A percentile compares a stretch with the other conserved stretches of the same genome.
These are phyloP conservation scores for Vigna nakashimae DNA, from an alignment of 306 rosid genomes.

Conservation along the genomic window DNA sequence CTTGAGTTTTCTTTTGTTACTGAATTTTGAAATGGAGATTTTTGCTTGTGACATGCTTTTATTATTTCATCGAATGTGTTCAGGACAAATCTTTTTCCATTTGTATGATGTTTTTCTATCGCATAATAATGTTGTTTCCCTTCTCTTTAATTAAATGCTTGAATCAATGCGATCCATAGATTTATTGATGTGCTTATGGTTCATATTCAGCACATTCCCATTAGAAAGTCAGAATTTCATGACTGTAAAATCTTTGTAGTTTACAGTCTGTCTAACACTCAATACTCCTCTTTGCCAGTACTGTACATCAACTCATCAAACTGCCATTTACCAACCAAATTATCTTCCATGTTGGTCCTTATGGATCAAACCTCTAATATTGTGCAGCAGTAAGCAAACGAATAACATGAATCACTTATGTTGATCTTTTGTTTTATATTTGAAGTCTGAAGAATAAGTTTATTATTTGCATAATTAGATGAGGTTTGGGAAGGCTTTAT, in stretches of 20 bases:
- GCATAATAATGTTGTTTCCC: conserved; percentile 13
- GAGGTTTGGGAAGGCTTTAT: conserved; percentile 12
- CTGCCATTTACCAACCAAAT: conserved; percentile 4
- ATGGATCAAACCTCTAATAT: background rate
- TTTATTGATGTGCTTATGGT: background rate
- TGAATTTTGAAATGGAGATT: conserved; percentile 28
- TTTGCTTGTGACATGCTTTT: conserved; percentile 21
- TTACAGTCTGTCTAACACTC: background rate
- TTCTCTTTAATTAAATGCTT: background rate
- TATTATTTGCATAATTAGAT: conserved; percentile 23
- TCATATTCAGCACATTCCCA: conserved; percentile 4
- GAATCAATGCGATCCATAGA: background rate
- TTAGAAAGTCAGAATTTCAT: conserved; percentile 6
- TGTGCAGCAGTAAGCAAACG: background rate
- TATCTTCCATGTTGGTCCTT: background rate
- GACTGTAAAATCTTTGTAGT: background rate
- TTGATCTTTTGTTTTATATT: background rate
- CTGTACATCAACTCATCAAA: conserved; percentile 10
- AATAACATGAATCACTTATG: conserved; percentile 22
- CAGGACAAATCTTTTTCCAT: conserved; percentile 28
- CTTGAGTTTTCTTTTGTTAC: conserved; percentile 25
- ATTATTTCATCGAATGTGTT: conserved; percentile 9
- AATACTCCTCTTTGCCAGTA: background rate
- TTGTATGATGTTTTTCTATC: conserved; percentile 15
- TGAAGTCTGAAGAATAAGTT: background rate